A percentile compares a stretch with the other conserved stretches of the same genome.
These are phyloP conservation scores for Magnusiomyces starmeri DNA, from an alignment of 1,139 yeast species.

Conservation along the genomic window DNA sequence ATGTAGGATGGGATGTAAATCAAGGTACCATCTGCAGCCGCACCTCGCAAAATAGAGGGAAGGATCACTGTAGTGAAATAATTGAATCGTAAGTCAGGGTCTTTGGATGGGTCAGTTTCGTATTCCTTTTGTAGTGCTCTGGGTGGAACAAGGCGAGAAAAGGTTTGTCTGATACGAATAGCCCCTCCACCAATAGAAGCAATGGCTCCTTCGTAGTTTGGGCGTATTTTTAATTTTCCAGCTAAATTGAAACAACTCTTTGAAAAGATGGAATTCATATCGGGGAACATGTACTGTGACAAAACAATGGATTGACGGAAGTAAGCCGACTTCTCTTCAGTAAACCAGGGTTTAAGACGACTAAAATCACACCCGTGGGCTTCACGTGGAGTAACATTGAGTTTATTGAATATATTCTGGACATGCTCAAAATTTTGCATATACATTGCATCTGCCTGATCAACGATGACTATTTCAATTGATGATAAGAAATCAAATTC, in stretches of 20 bases:
- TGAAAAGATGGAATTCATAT: slow-evolving; percentile 57
- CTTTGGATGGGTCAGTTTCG: slow-evolving; percentile 40
- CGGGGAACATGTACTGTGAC: slow-evolving; percentile 72
- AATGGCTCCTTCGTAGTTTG: slow-evolving; percentile 33
- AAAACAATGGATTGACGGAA: slow-evolving; percentile 76
- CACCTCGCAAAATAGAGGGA: slow-evolving; percentile 57
- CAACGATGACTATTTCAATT: slow-evolving; percentile 72
- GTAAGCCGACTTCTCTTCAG: slow-evolving; percentile 70
- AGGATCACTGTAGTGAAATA: slow-evolving; percentile 66
- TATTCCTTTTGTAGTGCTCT: not conserved
- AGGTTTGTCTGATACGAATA: slow-evolving; percentile 61
- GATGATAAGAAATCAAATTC: slow-evolving; percentile 74
- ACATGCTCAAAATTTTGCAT: slow-evolving; percentile 95
- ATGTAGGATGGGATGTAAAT: slow-evolving; percentile 80
- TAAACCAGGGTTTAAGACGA: slow-evolving; percentile 85
- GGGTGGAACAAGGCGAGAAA: slow-evolving; percentile 38
- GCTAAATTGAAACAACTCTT: slow-evolving; percentile 54
- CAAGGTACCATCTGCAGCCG: slow-evolving; percentile 63
- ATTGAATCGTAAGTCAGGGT: slow-evolving; percentile 71
- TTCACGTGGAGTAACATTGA: slow-evolving; percentile 72
- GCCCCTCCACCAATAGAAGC: slow-evolving; percentile 36
- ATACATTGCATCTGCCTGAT: slow-evolving; percentile 77
- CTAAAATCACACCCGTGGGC: slow-evolving; percentile 84
- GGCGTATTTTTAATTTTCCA: slow-evolving; percentile 49
- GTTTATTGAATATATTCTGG: slow-evolving; percentile 52